phyloP scores from a whole-genome alignment of 192 early-diverging fungal species.

The Podila epigama region DNA sequence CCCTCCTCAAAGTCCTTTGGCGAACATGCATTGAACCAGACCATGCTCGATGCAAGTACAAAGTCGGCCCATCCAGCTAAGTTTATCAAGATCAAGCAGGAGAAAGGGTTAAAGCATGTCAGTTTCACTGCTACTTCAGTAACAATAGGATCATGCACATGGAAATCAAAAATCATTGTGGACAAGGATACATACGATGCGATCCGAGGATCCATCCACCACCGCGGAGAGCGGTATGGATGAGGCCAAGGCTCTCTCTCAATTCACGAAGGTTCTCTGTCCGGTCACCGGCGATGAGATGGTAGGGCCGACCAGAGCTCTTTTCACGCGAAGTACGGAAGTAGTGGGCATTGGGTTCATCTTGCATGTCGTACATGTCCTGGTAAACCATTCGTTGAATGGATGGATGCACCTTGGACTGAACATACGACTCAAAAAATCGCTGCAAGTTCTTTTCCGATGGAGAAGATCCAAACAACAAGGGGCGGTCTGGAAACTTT shows the following conservation, averaged over 20 bases:
- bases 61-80: conserved; percentile 56
- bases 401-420: conserved; percentile 21
- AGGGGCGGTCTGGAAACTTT: conserved; percentile 59
- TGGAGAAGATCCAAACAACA: conserved; percentile 43
- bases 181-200: too few relatives aligned
- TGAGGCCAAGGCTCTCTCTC: conserved; percentile 21
- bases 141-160: neutral
- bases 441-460: conserved; percentile 43
- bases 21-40: conserved; percentile 28
- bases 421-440: conserved; percentile 53
- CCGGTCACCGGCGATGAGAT: conserved; percentile 37
- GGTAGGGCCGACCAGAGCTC: conserved; percentile 29
- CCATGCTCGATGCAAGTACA: conserved; percentile 43
- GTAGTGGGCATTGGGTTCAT: conserved; percentile 24
- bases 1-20: conserved; percentile 47
- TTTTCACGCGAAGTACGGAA: conserved; percentile 52
- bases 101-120: neutral
- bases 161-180: neutral
- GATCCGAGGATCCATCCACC: conserved; percentile 47
- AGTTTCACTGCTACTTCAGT: neutral
- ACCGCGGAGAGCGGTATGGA: conserved; percentile 24
- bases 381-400: conserved; percentile 41
- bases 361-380: conserved; percentile 35
- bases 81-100: neutral
- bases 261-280: conserved; percentile 20